Evolutionary conservation across 257 asterid species (phyloP).

Genomic region (Nicotiana benthamiana): DNA sequence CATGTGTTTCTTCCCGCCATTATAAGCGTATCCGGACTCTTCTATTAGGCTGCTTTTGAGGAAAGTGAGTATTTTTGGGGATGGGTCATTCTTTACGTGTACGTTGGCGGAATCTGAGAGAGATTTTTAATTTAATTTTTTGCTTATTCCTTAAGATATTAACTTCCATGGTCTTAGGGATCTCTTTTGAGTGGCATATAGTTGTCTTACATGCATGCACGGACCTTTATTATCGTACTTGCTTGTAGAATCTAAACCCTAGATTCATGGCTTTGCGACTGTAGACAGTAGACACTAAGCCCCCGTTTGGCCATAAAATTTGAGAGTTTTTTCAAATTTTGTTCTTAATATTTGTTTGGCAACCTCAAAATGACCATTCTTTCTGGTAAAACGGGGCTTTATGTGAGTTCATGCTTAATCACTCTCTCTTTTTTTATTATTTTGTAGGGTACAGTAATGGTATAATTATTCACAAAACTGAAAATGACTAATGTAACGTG

Average conservation of each 20-base stretch:
- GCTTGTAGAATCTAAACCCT: background rate
- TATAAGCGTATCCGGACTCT: background rate
- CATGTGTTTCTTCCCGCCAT: background rate
- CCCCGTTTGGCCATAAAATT: too few species aligned
- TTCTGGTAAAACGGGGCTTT: background rate
- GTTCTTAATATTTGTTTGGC: too few species aligned
- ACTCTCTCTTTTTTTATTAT: background rate
- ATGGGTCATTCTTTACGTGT: background rate
- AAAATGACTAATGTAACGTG: background rate
- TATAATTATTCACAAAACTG: too few species aligned
- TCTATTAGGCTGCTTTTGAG: background rate
- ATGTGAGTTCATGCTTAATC: background rate
- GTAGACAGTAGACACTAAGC: too few species aligned
- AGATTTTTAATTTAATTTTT: background rate
- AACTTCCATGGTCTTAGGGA: background rate
- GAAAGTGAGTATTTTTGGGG: background rate
- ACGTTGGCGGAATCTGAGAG: background rate
- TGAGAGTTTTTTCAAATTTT: too few species aligned
- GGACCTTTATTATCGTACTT: background rate
- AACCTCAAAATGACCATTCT: too few species aligned
- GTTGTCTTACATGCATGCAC: too few species aligned
- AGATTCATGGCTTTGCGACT: too few species aligned
- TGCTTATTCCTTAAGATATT: background rate
- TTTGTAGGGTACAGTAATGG: too few species aligned
- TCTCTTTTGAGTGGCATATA: too few species aligned